Percentiles rank a stretch among this genome's conserved stretches.
These are phyloP conservation scores for Sporisorium graminicola DNA, from an alignment of 1,284 basidiomycete genomes.

Conservation along the genomic window DNA sequence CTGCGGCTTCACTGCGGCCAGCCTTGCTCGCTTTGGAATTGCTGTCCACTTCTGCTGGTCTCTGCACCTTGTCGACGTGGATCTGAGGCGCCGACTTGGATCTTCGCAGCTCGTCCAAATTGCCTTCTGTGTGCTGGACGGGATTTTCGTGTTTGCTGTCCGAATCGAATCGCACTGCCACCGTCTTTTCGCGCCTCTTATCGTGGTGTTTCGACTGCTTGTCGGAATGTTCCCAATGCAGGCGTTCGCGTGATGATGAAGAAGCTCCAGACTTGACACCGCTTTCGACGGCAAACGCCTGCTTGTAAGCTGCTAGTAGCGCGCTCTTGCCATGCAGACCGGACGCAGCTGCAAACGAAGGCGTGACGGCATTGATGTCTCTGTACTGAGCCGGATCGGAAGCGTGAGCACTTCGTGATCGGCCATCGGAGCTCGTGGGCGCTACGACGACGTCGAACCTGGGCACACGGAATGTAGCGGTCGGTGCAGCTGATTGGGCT, in stretches of 20 bases:
- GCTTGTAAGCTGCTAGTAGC: constrained; percentile 42
- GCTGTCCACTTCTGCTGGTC: background rate
- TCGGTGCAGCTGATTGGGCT: background rate
- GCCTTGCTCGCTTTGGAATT: background rate
- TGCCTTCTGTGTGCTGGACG: background rate
- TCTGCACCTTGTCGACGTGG: constrained; percentile 6
- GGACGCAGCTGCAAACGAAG: constrained; percentile 25
- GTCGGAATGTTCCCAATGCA: constrained; percentile 17
- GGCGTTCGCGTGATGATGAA: constrained; percentile 14
- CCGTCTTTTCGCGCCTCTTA: constrained; percentile 39
- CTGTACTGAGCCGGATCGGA: constrained; percentile 2
- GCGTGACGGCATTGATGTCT: constrained; percentile 24
- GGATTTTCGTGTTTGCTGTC: background rate
- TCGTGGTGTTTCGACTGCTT: constrained; percentile 22
- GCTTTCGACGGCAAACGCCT: constrained; percentile 25
- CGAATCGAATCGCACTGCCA: constrained; percentile 36
- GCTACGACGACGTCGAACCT: constrained; percentile 28
- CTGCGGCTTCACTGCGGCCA: background rate
- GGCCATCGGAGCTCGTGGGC: constrained; percentile 1
- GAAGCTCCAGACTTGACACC: constrained; percentile 5
- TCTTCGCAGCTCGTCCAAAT: constrained; percentile 8
- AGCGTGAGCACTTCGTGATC: constrained; percentile 2
- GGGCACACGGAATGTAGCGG: constrained; percentile 17
- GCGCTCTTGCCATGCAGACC: constrained; percentile 35
- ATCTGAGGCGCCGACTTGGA: constrained; percentile 37